Base-by-base conservation (phyloP, 257 asterid species). In the Nicotiana tabacum region DNA sequence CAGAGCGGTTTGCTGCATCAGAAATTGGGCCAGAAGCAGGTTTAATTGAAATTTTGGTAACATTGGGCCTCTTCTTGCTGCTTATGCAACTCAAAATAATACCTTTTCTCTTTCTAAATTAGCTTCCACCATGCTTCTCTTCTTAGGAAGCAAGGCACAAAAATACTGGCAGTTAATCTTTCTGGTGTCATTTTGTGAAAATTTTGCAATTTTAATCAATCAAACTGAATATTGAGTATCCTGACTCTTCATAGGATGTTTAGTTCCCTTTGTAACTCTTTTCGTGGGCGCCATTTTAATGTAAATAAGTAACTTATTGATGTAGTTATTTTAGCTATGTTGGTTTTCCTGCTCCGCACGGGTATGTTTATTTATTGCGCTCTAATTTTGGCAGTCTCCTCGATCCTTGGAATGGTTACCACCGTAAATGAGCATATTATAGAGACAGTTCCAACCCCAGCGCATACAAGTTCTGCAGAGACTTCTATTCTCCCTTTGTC, bases 21-120 rank as follows among this genome's bases (percentile, higher is more conserved):
- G 99, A 96, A 88, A 94, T 94, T 53, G 99, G 97, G 69, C 98
- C 98, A 84, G 99, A 96, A 94, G 97, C 97, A 92, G 99, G 98
- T 94, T 89, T 92, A 76, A 92, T 96, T 96, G 92, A 89, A 89
- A 87, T 86, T 94, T 95, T 86, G 98, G 99, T 94, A 93, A 94
- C 97, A 89, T 81, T 90, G 90, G 46, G 84, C 93, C 92, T 93
- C 92, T 90, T 89, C 87, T 88, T 89, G 69, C 90, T 89, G 64
- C 90, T 90, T 83, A 81, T 81, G 61, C 24, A 74, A 80, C 13
- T 76, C 81, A 64, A 65, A 53, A 29, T 80, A 51, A 65, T n/a
- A 21, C 69, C 27, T n/a, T 84, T 0, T 81, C 62, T 18, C 37
- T 76, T 18, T 55, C 21, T 15, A 15, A 64, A 74, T 18, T 77